Base-by-base conservation (phyloP, 2,329 filamentous ascomycete genomes). In the Aspergillus sp. region DNA sequence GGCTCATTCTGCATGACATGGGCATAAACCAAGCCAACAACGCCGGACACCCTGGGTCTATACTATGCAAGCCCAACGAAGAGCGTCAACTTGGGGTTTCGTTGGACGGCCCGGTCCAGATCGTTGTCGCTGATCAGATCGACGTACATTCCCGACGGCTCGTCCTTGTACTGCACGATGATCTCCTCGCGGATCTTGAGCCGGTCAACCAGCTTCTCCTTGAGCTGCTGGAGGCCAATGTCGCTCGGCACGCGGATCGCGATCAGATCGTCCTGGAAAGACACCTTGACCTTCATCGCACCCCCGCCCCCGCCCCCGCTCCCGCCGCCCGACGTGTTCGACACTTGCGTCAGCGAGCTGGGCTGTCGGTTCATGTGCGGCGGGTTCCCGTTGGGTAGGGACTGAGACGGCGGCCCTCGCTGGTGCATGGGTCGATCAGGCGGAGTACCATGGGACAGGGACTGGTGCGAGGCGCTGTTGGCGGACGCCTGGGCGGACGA, bases 251-350 rank as follows among this genome's bases (percentile, higher is more conserved):
- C 85, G 20, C 88, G 80, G 49, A 98, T 86, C 27, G 91, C 83
- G 45, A 95, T 89, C 35, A 93, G 76, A 45, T 95, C 89, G 39
- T 88, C 82, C 44, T 89, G 83, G 65, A 86, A 95, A 65, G 84
- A 91, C 33, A 95, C 81, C 64, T 96, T 96, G 56, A 96, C 83
- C 61, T 95, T 96, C 67, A 95, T 80, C 3, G 76, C 72, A 5
- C 71, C 63, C n/a, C n/a, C n/a, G n/a, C n/a, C n/a, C n/a, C n/a
- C n/a, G n/a, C n/a, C n/a, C n/a, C n/a, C n/a, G n/a, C n/a, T n/a
- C n/a, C n/a, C n/a, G 29, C 47, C 47, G 38, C 51, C 56, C 7
- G 61, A 61, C 4, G 52, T 46, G 15, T 44, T 49, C 2, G 63
- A 64, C 15, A 55, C 49, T 41, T 65, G 63, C 2, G 63, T 65